Evolutionary conservation across 169 alveolate species (phyloP), one percentile per base, ranked within the genome.

Genomic region (Plasmodium fragile): DNA sequence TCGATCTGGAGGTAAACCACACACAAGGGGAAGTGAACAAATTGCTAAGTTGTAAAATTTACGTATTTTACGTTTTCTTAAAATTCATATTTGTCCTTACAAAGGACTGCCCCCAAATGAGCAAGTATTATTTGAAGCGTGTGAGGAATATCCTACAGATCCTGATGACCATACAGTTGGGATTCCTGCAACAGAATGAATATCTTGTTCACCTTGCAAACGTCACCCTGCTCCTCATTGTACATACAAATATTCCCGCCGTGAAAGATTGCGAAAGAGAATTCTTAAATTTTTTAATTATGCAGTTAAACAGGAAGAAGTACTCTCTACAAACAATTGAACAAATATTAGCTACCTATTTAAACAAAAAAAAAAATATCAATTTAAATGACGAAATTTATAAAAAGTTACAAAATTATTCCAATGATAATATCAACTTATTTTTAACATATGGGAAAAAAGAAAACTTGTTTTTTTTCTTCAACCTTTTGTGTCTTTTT

Each of bases 361-460:
- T 91, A 49, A 28, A 80, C 52, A 91, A 91, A 91, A 91, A 81
- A 91, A 45, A 69, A 11, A 70, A 72, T 36, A 69, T 81, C 18
- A n/a, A 22, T 32, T 71, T 91, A 53, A 91, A 91, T 81, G 52
- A 79, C n/a, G 81, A 91, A 81, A 70, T 81, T 41, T 91, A 91
- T 70, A 22, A 80, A 55, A n/a, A 91, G 39, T 30, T 91, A 72
- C 28, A 70, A 10, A 70, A 53, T 52, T 73, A 91, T 77, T 69
- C 75, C 18, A 77, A 39, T 91, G 92, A 79, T 49, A 91, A 91
- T 91, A 81, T 91, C 7, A 81, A 34, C 32, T 71, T 91, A 52
- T 91, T 91, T 80, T 91, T 91, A 91, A 91, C 80, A 71, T 91
- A 69, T 80, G 77, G 71, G 43, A 80, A 70, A 69, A 91, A 91